Evolutionary conservation across 176 grass and related monocot species (phyloP).

Genomic region (Oryza nivara): DNA sequence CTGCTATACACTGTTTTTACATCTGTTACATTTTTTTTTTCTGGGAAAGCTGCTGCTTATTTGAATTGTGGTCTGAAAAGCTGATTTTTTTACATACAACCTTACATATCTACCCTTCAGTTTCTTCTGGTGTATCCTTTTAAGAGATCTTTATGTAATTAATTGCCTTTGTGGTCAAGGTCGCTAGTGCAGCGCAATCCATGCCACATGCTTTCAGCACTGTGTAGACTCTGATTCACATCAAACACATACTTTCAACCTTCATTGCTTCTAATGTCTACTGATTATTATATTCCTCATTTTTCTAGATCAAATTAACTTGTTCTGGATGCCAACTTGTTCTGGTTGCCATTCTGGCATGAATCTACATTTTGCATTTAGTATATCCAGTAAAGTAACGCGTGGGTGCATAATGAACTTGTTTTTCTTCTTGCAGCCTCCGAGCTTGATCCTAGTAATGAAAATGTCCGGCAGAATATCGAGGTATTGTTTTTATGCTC

Average conservation of each 20-base stretch:
- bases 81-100: background rate
- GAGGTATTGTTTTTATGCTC: slow-evolving; percentile 52
- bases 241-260: slow-evolving; percentile 12
- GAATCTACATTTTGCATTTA: background rate
- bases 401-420: slow-evolving; percentile 1
- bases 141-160: slow-evolving; percentile 14
- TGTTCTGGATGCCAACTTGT: background rate
- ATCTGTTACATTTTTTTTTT: background rate
- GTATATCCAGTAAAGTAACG: slow-evolving; percentile 23
- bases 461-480: slow-evolving; percentile 73
- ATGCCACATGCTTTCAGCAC: slow-evolving; percentile 8
- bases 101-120: background rate
- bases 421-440: slow-evolving; percentile 45
- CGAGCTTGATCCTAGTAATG: slow-evolving; percentile 72
- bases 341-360: slow-evolving; percentile 16
- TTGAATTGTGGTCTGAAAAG: slow-evolving; percentile 24
- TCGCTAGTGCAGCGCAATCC: background rate
- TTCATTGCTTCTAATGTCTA: slow-evolving; percentile 1
- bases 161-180: slow-evolving; percentile 14
- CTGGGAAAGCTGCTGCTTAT: background rate
- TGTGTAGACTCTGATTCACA: background rate
- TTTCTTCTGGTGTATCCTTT: background rate
- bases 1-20: background rate
- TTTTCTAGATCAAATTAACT: background rate
- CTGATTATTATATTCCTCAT: background rate